Evolutionary conservation across 192 early-diverging fungal genomes (phyloP), one percentile per base, ranked within the genome.

Genomic region (Helicostylum pulchrum): DNA sequence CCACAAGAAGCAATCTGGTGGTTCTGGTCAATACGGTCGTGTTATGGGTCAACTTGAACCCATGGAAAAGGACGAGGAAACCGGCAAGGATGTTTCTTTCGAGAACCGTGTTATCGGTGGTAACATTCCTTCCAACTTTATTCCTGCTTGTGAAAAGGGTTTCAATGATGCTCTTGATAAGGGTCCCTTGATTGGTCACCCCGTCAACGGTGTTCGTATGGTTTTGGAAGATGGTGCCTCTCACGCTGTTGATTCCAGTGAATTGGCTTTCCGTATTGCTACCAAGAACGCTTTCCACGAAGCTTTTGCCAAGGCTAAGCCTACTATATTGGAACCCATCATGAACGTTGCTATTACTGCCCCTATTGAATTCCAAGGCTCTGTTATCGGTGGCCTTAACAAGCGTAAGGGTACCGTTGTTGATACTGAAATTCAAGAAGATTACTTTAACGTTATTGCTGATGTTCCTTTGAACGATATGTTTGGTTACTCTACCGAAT

Each of bases 1-100:
- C 0, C 97, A 99, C 82, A 97, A 97, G 90, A 99, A 99, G 80
- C 97, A 99, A 79, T 85, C 87, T 61, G 97, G 97, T 62, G 97
- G 97, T 66, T 83, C 94, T 46, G 97, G 97, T 66, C 97, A 99
- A 79, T 99, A 90, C 69, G 97, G 84, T 70, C 87, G 90, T 66
- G 92, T 99, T 53, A 70, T 86, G 42, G 95, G 95, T 44, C 92
- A 87, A 75, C 90, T 99, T 61, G 96, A 99, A 75, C 92, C 92
- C 2, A 86, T 94, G 48, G 79, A 80, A 20, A 55, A 66, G 11
- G 80, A 79, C 20, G 78, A 85, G 66, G 89, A 93, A 51, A 68
- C 65, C 45, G 86, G 83, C 44, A 73, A 73, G 44, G 84, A 82
- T 52, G 76, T 82, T 11, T 86, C 84, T 60, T 97, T 96, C 74